phyloP scores from a whole-genome alignment of 2,329 filamentous ascomycete genomes.

The Didymella lethalis region DNA sequence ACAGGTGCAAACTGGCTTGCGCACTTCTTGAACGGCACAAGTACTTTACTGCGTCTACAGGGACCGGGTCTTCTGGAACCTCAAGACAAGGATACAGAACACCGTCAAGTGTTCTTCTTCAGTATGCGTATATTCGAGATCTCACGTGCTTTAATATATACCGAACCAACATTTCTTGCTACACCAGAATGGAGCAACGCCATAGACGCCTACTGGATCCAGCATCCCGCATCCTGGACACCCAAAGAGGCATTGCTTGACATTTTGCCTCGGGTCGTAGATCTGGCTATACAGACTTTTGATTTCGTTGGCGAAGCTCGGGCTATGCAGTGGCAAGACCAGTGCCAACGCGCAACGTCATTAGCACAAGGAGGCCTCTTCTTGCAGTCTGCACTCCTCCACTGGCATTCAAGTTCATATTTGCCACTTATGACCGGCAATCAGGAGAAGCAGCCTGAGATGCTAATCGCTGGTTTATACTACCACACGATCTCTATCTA shows the following conservation, averaged over 20 bases:
- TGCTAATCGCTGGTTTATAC: slow-evolving; percentile 27
- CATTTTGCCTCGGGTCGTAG: slow-evolving; percentile 32
- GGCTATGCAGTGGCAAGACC: neutral
- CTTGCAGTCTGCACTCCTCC: slow-evolving; percentile 25
- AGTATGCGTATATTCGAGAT: slow-evolving; percentile 41
- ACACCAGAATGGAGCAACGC: slow-evolving; percentile 30
- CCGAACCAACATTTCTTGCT: slow-evolving; percentile 34
- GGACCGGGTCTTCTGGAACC: slow-evolving; percentile 21
- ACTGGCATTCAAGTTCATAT: slow-evolving; percentile 22
- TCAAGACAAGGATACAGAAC: slow-evolving; percentile 7
- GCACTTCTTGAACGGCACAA: slow-evolving; percentile 41
- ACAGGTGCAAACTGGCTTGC: slow-evolving; percentile 39
- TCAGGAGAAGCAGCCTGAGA: slow-evolving; percentile 21
- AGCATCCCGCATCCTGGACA: slow-evolving; percentile 26
- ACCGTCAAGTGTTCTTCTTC: slow-evolving; percentile 36
- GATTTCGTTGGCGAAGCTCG: slow-evolving; percentile 8
- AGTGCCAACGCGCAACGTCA: neutral
- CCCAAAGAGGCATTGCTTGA: slow-evolving; percentile 40
- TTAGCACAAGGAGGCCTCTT: slow-evolving; percentile 33
- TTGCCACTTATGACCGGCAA: no score
- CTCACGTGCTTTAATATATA: slow-evolving; percentile 37
- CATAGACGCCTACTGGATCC: slow-evolving; percentile 28
- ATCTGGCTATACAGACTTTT: slow-evolving; percentile 29
- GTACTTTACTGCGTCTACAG: slow-evolving; percentile 35
- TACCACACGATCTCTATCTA: slow-evolving; percentile 41